Base-by-base conservation (phyloP, 768 basidiomycete species). In the Lentinula aciculospora region DNA sequence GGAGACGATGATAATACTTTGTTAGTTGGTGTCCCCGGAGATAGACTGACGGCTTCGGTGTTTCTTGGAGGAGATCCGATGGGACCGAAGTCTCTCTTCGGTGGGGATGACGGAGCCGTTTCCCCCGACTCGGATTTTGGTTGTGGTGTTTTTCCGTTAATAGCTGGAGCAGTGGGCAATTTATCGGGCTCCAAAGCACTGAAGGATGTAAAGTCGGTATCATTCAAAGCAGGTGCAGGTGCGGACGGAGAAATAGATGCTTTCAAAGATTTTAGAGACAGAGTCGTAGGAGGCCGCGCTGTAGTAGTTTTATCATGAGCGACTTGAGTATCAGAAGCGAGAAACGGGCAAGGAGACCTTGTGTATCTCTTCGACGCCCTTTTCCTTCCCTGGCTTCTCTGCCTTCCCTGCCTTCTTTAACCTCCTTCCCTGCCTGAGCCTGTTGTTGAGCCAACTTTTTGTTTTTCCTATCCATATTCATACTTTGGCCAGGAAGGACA, bases 391-490 rank as follows among this genome's bases (percentile, higher is more conserved):
- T 50, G 29, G 31, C 31, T 21, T 50, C 49, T 50, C 32, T 50
- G 29, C 49, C 31, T 21, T 50, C 49, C 34, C 69, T 70, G 23
- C 69, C 69, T 9, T 68, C 72, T 9, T 66, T 51, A 4, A 69
- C 65, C 12, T 75, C 69, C 13, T 68, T 74, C 5, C 76, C 74
- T 3, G 73, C 72, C 39, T 76, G 78, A 0, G 82, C 81, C 3
- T 86, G 84, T 29, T 81, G 68, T 65, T 92, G 91, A 0, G 92
- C 92, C 13, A 89, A 86, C 68, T 92, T 92, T 77, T 98, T 98
- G 76, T 98, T 98, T 81, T 97, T 96, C 64, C 94, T 77, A 67
- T 98, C 96, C 92, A 96, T 95, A 6, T 88, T 82, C 85, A 95
- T 89, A 66, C 81, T 87, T 74, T 98, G 94, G 8, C 95, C 96